Base-by-base conservation (phyloP, 305 asterid species). In the Fraxinus albicans region DNA sequence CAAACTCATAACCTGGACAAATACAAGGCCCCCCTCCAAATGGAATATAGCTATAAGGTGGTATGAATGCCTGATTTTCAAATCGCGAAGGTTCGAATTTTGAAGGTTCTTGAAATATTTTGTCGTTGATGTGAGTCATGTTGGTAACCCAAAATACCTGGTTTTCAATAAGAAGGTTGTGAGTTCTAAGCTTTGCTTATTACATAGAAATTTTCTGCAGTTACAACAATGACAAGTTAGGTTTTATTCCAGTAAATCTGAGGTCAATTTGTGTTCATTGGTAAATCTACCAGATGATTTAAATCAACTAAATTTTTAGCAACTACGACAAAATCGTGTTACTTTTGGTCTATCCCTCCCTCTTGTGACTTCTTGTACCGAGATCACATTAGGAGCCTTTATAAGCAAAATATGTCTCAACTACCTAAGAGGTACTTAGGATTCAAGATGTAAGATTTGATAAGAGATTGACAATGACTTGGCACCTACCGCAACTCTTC, bases 1-100 rank as follows among this genome's bases (percentile, higher is more conserved):
- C 97, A 35, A 92, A 89, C 86, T 94, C 97, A 13, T 90, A 88
- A 70, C 97, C 98, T 0, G 95, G 96, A 85, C 97, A 94, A 12
- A 91, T 90, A 5, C 94, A 90, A 53, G 88, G 78, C 3, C 97
- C 97, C 19, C 91, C 94, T 60, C 97, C 94, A 1, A 92, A 92
- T 8, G 97, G 97, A n/a, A 91, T 44, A 86, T 86, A 89, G 82
- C 88, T 78, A 84, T 92, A 91, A 33, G 96, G 91, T 65, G 92
- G 94, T 77, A 90, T 78, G 6, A 90, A 21, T 65, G 88, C 77
- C n/a, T 90, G 85, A 78, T 86, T 84, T 19, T 89, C 94, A 53
- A 94, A 94, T 36, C 89, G 85, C 6, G 83, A 83, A 53, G 95
- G 93, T 76, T 91, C 89, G 44, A 94, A 88, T 77, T 77, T 92